phyloP scores from a whole-genome alignment of 108 stramenopile species.

The Pinguiococcus pyrenoidosus region DNA sequence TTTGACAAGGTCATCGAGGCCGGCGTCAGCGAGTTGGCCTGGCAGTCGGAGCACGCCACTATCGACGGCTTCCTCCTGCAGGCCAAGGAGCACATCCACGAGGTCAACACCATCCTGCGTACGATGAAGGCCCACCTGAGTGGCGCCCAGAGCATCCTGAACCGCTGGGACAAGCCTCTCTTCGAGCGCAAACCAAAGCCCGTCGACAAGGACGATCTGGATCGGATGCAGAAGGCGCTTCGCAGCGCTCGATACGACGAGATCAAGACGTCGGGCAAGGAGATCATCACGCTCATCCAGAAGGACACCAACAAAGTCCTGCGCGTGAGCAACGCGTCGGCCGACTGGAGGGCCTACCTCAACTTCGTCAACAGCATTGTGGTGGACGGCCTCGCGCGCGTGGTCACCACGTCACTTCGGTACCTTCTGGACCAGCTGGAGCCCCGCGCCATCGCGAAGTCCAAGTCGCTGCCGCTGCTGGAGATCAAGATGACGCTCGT shows the following conservation, averaged over 20 bases:
- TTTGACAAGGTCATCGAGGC: constrained; percentile 51
- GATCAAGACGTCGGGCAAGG: constrained; percentile 58
- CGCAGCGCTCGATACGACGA: constrained; percentile 41
- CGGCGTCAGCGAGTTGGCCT: constrained; percentile 55
- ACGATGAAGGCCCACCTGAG: constrained; percentile 64
- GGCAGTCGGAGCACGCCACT: constrained; percentile 45
- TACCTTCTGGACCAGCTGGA: constrained; percentile 57
- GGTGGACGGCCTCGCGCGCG: constrained; percentile 52
- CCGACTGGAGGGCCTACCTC: constrained; percentile 64
- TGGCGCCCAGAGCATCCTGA: constrained; percentile 37
- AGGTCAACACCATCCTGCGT: constrained; percentile 49
- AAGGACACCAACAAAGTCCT: constrained; percentile 62
- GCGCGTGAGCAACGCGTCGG: constrained; percentile 46
- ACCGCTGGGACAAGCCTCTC: constrained; percentile 48
- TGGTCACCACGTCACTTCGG: constrained; percentile 50
- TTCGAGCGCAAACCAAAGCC: constrained; percentile 67
- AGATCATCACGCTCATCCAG: constrained; percentile 50
- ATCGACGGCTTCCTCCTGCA: constrained; percentile 52
- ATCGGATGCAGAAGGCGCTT: constrained; percentile 45
- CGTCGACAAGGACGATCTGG: constrained; percentile 59
- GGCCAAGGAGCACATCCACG: constrained; percentile 48
- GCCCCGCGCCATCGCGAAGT: constrained; percentile 33
- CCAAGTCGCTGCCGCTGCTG: constrained; percentile 55
- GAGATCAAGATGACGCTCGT: constrained; percentile 56
- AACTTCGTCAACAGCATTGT: constrained; percentile 67